These are phyloP conservation scores for Zoysia japonica DNA, from an alignment of 176 grass and related monocot species.

Conservation along the genomic window DNA sequence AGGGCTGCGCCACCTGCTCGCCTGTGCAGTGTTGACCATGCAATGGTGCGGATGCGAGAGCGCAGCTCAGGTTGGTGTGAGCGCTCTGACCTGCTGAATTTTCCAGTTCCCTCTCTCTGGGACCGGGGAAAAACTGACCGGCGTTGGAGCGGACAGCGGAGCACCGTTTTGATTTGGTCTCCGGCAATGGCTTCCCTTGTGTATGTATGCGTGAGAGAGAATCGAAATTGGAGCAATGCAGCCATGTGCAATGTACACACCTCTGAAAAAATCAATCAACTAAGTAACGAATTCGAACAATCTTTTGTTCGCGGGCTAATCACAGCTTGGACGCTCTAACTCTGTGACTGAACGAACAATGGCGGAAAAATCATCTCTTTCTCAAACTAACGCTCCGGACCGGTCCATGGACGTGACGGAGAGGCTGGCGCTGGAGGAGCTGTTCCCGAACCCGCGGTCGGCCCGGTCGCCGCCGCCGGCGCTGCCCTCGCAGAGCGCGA, in stretches of 20 bases:
- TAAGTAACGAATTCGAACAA: conserved; percentile 24
- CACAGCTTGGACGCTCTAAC: background rate
- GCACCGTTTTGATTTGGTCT: no score
- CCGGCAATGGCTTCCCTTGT: no score
- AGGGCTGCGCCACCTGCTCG: background rate
- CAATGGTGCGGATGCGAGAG: no score
- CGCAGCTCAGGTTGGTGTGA: no score
- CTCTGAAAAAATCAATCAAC: conserved; percentile 19
- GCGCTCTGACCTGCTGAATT: no score
- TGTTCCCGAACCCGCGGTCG: conserved; percentile 29
- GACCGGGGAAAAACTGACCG: no score
- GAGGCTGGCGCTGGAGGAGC: conserved; percentile 62
- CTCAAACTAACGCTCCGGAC: background rate
- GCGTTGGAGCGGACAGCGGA: no score
- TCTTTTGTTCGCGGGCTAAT: conserved; percentile 37
- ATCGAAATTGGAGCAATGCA: background rate
- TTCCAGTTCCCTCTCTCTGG: no score
- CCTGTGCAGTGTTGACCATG: no score
- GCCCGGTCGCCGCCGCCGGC: background rate
- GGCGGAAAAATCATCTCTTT: background rate
- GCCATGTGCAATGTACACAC: conserved; percentile 23
- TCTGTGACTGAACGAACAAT: background rate
- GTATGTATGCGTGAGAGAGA: no score
- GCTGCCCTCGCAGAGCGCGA: conserved; percentile 65
- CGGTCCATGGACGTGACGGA: conserved; percentile 65